These are phyloP conservation scores for Fragaria vesca DNA, from an alignment of 306 rosid species.

Conservation along the genomic window DNA sequence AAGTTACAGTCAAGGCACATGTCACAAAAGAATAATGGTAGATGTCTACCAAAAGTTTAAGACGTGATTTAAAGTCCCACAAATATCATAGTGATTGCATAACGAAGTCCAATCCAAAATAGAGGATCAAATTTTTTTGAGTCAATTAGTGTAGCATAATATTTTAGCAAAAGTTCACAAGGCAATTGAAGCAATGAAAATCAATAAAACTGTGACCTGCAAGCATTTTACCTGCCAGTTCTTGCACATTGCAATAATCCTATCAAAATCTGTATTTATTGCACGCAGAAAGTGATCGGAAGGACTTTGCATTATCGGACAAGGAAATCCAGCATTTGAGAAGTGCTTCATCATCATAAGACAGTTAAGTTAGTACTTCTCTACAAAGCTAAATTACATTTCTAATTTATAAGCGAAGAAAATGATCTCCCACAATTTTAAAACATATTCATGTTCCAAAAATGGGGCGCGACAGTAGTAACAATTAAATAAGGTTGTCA, in stretches of 20 bases:
- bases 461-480: background rate
- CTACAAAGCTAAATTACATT: slow-evolving; percentile 27
- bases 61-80: background rate
- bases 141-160: background rate
- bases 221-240: slow-evolving; percentile 84
- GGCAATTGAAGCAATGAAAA: background rate
- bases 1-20: slow-evolving; percentile 21
- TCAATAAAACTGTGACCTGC: background rate
- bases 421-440: background rate
- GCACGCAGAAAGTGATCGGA: slow-evolving; percentile 98
- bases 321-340: slow-evolving; percentile 99
- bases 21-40: background rate
- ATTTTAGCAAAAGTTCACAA: background rate
- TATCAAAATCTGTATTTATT: slow-evolving; percentile 93
- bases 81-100: background rate
- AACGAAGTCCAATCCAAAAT: background rate
- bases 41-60: slow-evolving; percentile 1
- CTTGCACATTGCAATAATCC: slow-evolving; percentile 97
- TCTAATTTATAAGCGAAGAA: background rate
- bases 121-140: too few relatives aligned
- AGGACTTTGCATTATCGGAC: slow-evolving; percentile 99
- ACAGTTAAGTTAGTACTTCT: slow-evolving; percentile 27
- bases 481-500: background rate
- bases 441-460: slow-evolving; percentile 7
- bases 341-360: slow-evolving; percentile 78